Base-by-base conservation (phyloP, 2,329 filamentous ascomycete species). In the Ascochyta clinopodiicola region DNA sequence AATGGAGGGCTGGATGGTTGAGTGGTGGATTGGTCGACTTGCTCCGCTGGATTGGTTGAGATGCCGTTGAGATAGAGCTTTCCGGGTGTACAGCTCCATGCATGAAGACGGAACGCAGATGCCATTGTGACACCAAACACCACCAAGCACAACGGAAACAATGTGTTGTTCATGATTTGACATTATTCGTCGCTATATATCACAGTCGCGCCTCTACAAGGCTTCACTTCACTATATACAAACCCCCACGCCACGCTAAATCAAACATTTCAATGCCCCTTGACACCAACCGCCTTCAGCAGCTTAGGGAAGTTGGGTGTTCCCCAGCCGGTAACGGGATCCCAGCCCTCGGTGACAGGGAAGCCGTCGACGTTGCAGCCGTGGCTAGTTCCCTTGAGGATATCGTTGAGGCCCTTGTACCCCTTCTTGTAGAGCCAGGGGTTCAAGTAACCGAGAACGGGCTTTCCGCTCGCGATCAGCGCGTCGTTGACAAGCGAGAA, bases 401-500 rank as follows among this genome's bases (percentile, higher is more conserved):
- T 79, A 60, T 86, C 84, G 0, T 74, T 84, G 17, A 86, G 73
- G 0, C 75, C 82, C 57, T 75, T 70, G 51, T 77, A 79, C 4
- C 79, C 81, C 42, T 70, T 65, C 10, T 73, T 74, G 66, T 87
- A 88, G 6, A 87, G 66, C 82, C 83, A 86, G 0, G 85, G 85
- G 63, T 88, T 87, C 42, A 87, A 57, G 74, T 85, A 87, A 0
- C 85, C 85, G 38, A 87, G 72, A 0, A 78, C 70, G 0, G 79
- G 67, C 66, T 82, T 80, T 5, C 82, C 82, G 6, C 72, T 74
- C 0, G 78, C 72, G 17, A 88, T 70, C 31, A 84, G 76, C 0
- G 82, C 84, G 62, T 88, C 86, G 62, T 89, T 89, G 51, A 89
- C 74, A 4, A 89, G 79, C 1, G 83, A 78, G 36, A 90, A 76